Evolutionary conservation across 2,329 filamentous ascomycete species (phyloP), one percentile per base, ranked within the genome.

Genomic region (Exutisphaerella laricina): DNA sequence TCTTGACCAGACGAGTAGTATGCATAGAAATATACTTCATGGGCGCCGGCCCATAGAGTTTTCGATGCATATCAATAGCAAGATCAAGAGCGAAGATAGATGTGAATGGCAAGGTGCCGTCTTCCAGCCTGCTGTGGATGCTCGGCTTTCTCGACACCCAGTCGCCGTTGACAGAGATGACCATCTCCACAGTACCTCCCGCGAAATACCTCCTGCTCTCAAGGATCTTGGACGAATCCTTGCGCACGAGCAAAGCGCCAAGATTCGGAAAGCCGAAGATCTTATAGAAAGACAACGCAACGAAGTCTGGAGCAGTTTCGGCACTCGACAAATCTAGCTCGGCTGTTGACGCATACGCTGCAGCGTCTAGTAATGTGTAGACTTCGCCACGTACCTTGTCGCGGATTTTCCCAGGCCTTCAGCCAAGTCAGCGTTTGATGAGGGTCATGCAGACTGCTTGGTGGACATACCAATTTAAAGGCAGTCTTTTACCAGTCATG

Each of bases 221-320:
- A 28, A 60, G 48, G 40, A 94, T 82, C 22, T 73, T 62, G 9
- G 76, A 78, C 10, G 85, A 78, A 21, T 77, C 72, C 53, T 85
- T 87, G 28, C 84, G 79, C 12, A 96, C 79, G 21, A 96, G 79
- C 45, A 97, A 67, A 2, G 81, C 88, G 1, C 89, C 90, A 2
- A 96, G 70, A 58, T 95, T 86, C 0, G 90, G 90, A 51, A 95
- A 95, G 1, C 90, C 90, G 63, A 96, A 96, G 12, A 95, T 89
- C 63, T 96, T 97, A 70, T 95, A 94, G 51, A 96, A 81, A 62
- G 88, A 95, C 29, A 96, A 59, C 0, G 87, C 84, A 0, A 79
- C 82, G 53, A 96, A 96, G 60, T 96, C 89, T 1, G 90, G 85
- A 0, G 96, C 89, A 1, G 89, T 84, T 0, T 70, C 67, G 0